Percentiles rank a stretch among this genome's conserved stretches.
Conservation (phyloP, 1,284 basidiomycete species). For the Ustilago crameri region DNA sequence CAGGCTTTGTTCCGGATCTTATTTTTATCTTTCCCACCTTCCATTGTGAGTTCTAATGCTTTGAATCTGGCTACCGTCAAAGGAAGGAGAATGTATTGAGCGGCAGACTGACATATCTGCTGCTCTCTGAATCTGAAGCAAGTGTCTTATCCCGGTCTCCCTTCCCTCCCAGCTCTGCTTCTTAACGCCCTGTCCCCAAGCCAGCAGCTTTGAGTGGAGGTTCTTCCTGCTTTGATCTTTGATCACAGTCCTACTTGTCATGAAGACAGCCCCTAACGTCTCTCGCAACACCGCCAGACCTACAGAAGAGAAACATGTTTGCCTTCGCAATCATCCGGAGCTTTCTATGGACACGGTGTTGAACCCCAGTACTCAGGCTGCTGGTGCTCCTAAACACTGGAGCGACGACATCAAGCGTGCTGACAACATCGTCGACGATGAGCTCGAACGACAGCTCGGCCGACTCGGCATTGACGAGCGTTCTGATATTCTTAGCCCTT, state of each 20-base stretch:
- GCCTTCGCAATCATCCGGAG: neutral
- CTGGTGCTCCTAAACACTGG: neutral
- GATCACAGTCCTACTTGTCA: neutral
- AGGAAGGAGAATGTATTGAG: neutral
- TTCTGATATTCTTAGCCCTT: neutral
- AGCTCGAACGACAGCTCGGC: neutral
- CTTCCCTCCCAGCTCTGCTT: neutral
- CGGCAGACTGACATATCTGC: constrained; percentile 2
- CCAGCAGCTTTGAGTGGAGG: too few relatives aligned
- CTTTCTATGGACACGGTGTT: neutral
- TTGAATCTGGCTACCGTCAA: neutral
- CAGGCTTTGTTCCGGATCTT: constrained; percentile 24
- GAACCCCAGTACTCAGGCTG: neutral
- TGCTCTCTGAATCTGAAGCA: neutral
- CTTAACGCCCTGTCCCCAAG: neutral
- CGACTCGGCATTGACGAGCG: neutral
- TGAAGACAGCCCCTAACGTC: neutral
- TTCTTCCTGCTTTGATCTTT: too few relatives aligned
- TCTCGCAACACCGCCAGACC: neutral
- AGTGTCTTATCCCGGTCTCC: neutral
- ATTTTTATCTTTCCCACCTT: constrained; percentile 9
- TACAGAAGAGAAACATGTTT: too few relatives aligned
- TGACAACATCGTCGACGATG: neutral
- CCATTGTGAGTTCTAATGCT: constrained; percentile 10
- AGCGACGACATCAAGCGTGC: neutral